Base-by-base conservation (phyloP, 2,329 filamentous ascomycete species). In the Didymella segeticola region DNA sequence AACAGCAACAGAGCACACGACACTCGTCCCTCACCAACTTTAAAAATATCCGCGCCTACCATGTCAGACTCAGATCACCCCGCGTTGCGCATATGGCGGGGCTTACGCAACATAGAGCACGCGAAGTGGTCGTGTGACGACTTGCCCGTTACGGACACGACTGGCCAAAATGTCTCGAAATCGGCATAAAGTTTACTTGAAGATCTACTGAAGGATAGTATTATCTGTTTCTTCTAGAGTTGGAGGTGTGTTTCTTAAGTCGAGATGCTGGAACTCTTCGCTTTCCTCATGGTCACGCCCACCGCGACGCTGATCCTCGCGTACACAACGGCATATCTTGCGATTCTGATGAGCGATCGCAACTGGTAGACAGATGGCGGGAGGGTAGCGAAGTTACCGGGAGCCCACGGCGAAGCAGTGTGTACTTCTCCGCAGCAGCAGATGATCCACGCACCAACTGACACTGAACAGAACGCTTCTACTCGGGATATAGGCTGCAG, bases 1-100 rank as follows among this genome's bases (percentile, higher is more conserved):
- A 2, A 20, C 27, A 42, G 51, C 11, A 54, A 54, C 4, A 9
- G 41, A 49, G 45, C 51, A 54, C 51, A 54, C 45, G 51, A 54
- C 51, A 39, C n/a, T 22, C 12, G 15, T n/a, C 17, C 22, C 11
- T 27, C 7, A 8, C n/a, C 5, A 9, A 23, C 22, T 17, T 10
- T 1, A 23, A 15, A 14, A 17, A 11, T 10, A 3, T 26, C 25
- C 19, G 45, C 26, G 10, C 19, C 33, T 14, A 20, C n/a, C 15
- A 19, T n/a, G 17, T 25, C 19, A 25, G 2, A 20, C 20, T 11
- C 10, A 30, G 22, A 36, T 45, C 39, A 46, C 39, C 29, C 22
- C 46, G 41, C 51, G 7, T 29, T n/a, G 15, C n/a, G n/a, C 45
- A 42, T 41, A 41, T 39, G 45, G 33, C 15, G 33, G 26, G 26